These are phyloP conservation scores for Fennellomyces sp. DNA, from an alignment of 371 early-diverging fungal genomes.

Conservation along the genomic window DNA sequence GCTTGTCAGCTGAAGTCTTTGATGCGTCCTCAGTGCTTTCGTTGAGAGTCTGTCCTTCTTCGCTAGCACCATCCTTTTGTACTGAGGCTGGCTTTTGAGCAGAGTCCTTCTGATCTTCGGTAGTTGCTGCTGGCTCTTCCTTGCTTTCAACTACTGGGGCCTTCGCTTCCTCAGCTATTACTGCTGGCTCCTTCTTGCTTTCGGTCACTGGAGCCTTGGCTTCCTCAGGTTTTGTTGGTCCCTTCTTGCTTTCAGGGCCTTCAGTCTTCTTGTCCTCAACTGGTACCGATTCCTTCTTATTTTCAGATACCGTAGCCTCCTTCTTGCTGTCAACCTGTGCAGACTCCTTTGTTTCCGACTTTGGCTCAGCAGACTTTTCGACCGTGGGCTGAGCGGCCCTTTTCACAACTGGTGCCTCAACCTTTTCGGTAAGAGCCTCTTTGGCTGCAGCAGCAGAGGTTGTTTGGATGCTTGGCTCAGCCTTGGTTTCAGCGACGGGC, in stretches of 20 bases:
- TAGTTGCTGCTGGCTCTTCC: not conserved
- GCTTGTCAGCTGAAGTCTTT: too few species aligned
- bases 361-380: too few species aligned
- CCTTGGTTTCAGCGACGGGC: too few species aligned
- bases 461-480: too few species aligned
- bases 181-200: conserved; percentile 4
- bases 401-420: too few species aligned
- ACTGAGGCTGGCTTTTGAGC: not conserved
- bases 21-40: too few species aligned
- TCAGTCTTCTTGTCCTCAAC: not conserved
- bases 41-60: too few species aligned
- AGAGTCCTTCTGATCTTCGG: not conserved
- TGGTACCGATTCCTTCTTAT: not conserved
- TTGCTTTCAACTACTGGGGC: not conserved
- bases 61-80: not conserved
- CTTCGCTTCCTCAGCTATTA: not conserved
- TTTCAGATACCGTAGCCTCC: conserved; percentile 2
- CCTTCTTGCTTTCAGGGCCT: conserved; percentile 6
- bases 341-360: too few species aligned
- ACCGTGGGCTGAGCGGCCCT: too few species aligned
- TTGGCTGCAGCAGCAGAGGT: too few species aligned
- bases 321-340: not conserved
- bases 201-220: not conserved
- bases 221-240: not conserved
- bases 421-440: too few species aligned